These are phyloP conservation scores for Zygnema cylindricum DNA, from an alignment of 139 green algal species.

Conservation along the genomic window DNA sequence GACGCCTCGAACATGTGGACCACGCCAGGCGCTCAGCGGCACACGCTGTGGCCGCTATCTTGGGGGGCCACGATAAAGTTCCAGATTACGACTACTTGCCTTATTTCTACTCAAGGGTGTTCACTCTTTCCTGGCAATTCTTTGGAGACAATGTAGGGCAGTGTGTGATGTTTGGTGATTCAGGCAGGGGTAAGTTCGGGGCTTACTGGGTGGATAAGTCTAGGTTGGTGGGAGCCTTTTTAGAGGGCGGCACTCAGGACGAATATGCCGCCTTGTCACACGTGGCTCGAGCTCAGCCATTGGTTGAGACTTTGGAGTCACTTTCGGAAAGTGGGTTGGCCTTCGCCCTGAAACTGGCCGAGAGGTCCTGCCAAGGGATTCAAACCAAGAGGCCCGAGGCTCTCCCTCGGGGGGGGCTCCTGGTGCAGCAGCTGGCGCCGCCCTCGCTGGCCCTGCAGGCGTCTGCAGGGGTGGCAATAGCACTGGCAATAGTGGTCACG, in stretches of 20 bases:
- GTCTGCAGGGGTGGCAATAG: constrained; percentile 31
- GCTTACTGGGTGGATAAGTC: constrained; percentile 61
- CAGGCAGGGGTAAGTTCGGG: constrained; percentile 48
- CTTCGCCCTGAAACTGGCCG: constrained; percentile 25
- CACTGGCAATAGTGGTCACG: background rate
- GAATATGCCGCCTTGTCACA: constrained; percentile 50
- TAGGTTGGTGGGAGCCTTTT: constrained; percentile 54
- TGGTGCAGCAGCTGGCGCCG: background rate
- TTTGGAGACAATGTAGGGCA: constrained; percentile 65
- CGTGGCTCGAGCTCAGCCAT: constrained; percentile 32
- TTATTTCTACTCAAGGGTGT: constrained; percentile 94
- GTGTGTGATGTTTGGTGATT: constrained; percentile 63
- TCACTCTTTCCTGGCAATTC: constrained; percentile 68
- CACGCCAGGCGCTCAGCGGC: constrained; percentile 56
- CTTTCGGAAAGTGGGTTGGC: constrained; percentile 26
- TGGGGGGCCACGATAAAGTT: background rate
- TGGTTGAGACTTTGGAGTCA: background rate
- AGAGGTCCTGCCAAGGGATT: background rate
- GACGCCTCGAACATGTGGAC: constrained; percentile 90
- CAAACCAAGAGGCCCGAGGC: background rate
- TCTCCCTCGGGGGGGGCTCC: background rate
- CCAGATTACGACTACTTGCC: constrained; percentile 87
- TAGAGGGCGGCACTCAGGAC: constrained; percentile 58
- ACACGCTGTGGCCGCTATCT: constrained; percentile 48
- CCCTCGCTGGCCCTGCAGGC: constrained; percentile 10